Percentiles rank a stretch among this genome's conserved stretches.
These are phyloP conservation scores for Psilocybe tampanensis DNA, from an alignment of 768 basidiomycete species.

Conservation along the genomic window DNA sequence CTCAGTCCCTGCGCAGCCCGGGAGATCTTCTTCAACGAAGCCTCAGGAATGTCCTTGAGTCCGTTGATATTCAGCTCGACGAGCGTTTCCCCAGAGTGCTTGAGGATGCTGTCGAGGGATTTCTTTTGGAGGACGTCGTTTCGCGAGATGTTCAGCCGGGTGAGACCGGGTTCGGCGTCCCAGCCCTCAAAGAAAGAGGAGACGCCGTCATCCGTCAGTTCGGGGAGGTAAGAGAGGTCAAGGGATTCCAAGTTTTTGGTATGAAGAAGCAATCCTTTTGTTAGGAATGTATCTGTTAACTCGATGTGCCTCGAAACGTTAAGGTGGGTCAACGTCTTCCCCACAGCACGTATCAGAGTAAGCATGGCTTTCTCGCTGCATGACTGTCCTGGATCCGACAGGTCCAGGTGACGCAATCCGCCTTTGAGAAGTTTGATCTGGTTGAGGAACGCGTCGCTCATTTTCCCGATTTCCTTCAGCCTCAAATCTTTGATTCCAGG, in stretches of 20 bases:
- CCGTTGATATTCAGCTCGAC: constrained; percentile 74
- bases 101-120: constrained; percentile 64
- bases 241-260: constrained; percentile 52
- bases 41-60: constrained; percentile 63
- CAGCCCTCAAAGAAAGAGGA: constrained; percentile 68
- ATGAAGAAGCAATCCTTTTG: constrained; percentile 58
- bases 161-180: constrained; percentile 50
- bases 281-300: constrained; percentile 63
- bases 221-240: constrained; percentile 52
- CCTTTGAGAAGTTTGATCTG: constrained; percentile 50
- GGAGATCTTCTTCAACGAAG: constrained; percentile 38
- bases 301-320: constrained; percentile 71
- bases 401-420: constrained; percentile 56
- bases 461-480: constrained; percentile 74
- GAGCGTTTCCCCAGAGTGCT: constrained; percentile 65
- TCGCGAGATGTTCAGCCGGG: constrained; percentile 60
- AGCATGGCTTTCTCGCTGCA: constrained; percentile 60
- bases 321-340: constrained; percentile 57
- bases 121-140: constrained; percentile 53
- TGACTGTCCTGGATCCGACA: constrained; percentile 61
- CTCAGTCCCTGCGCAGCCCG: constrained; percentile 42
- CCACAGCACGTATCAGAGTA: constrained; percentile 55
- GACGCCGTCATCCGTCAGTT: constrained; percentile 73
- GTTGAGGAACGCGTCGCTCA: constrained; percentile 66
- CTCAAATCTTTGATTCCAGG: constrained; percentile 65